Percentiles rank a stretch among this genome's conserved stretches.
phyloP scores from a whole-genome alignment of 2,329 filamentous ascomycete genomes.

The Neurospora sp. region DNA sequence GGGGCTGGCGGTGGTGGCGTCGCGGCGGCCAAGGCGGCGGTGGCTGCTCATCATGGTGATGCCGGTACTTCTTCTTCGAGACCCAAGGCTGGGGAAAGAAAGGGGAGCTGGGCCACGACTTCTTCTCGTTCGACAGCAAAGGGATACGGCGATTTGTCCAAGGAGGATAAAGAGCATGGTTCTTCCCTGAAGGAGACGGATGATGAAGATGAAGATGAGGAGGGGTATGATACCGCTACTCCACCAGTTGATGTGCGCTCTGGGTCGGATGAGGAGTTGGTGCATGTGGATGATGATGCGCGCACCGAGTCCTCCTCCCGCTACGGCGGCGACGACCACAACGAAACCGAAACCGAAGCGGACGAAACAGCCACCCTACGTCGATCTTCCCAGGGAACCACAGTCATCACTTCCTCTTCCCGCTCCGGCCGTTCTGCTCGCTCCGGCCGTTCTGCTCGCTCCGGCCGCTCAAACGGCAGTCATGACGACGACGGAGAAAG shows the following conservation, averaged over 20 bases:
- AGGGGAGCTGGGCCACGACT: conserved; percentile 9
- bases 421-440: background rate
- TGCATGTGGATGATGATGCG: conserved; percentile 6
- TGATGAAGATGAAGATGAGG: background rate
- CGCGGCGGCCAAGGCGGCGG: conserved; percentile 55
- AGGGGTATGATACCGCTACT: background rate
- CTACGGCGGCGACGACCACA: conserved; percentile 20
- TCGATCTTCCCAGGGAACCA: conserved; percentile 37
- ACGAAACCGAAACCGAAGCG: conserved; percentile 33
- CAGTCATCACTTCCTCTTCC: conserved; percentile 26
- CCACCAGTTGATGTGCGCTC: background rate
- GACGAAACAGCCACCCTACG: conserved; percentile 32
- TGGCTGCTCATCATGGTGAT: conserved; percentile 34
- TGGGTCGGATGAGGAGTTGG: background rate
- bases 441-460: background rate
- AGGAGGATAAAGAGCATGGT: conserved; percentile 33
- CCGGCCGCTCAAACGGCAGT: background rate
- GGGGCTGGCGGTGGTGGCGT: conserved; percentile 37
- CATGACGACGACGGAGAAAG: background rate
- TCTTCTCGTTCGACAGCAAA: conserved; percentile 20
- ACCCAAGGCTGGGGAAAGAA: background rate
- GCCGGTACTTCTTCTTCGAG: background rate
- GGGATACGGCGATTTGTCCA: conserved; percentile 43
- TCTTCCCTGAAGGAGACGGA: conserved; percentile 39
- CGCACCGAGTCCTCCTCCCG: conserved; percentile 5